A percentile compares a stretch with the other conserved stretches of the same genome.
phyloP scores from a whole-genome alignment of 1,139 yeast species.

The Magnusiomyces suaveolens region DNA sequence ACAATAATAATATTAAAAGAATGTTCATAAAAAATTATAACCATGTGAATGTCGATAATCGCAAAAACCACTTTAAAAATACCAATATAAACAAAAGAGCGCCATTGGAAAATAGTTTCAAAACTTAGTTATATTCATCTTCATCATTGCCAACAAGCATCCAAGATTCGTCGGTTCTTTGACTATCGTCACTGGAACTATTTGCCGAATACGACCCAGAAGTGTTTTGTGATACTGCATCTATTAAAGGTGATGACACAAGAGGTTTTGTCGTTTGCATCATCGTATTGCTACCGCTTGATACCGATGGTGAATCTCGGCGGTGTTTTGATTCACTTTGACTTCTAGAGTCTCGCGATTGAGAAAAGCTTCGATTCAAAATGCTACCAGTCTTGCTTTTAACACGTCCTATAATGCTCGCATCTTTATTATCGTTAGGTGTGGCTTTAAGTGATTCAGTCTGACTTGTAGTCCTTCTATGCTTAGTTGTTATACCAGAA shows the following conservation, averaged over 20 bases:
- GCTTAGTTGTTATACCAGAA: neutral
- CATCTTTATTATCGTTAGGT: neutral
- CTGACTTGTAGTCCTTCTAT: neutral
- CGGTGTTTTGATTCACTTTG: neutral
- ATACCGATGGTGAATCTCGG: neutral
- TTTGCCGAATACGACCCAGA: neutral
- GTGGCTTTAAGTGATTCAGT: neutral
- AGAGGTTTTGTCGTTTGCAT: neutral
- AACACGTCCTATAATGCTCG: neutral
- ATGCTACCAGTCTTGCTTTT: neutral
- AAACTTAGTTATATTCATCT: no score
- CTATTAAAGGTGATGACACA: neutral
- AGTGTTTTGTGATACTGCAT: neutral
- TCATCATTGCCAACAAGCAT: conserved; percentile 3
- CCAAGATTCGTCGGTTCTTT: conserved; percentile 7
- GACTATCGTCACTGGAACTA: conserved; percentile 3
- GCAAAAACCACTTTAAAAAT: no score
- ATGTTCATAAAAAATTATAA: neutral
- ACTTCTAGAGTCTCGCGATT: neutral
- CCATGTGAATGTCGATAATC: no score
- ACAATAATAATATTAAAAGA: neutral
- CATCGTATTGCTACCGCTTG: neutral
- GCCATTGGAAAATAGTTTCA: no score
- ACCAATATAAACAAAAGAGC: neutral
- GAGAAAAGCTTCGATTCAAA: neutral